Evolutionary conservation across 2,329 filamentous ascomycete species (phyloP).

Genomic region (Colletotrichum sp.): DNA sequence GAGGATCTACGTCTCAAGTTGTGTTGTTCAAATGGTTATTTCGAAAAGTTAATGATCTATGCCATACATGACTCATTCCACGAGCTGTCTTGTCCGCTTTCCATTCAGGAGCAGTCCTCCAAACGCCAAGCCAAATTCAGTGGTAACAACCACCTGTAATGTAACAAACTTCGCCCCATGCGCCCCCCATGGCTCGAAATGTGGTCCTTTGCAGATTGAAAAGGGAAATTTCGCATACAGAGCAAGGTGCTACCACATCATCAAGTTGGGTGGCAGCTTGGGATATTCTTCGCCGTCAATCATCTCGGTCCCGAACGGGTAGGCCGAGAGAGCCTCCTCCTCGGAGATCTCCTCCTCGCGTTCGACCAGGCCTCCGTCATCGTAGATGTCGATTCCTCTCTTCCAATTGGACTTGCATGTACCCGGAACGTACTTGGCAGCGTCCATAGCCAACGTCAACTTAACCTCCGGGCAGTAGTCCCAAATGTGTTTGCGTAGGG

Average conservation of each 20-base stretch:
- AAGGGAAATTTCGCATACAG: background rate
- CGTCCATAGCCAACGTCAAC: slow-evolving; percentile 62
- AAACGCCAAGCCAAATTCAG: slow-evolving; percentile 10
- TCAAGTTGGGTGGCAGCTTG: slow-evolving; percentile 37
- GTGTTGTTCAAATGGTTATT: background rate
- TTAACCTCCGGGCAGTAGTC: slow-evolving; percentile 65
- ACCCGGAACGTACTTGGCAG: slow-evolving; percentile 54
- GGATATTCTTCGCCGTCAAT: slow-evolving; percentile 47
- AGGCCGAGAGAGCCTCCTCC: slow-evolving; percentile 30
- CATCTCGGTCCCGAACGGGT: slow-evolving; percentile 39
- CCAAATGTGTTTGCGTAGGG: slow-evolving; percentile 55
- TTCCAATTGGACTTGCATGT: slow-evolving; percentile 52
- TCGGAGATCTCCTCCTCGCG: slow-evolving; percentile 1
- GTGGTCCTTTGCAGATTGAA: background rate
- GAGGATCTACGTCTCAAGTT: background rate
- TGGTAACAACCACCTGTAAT: background rate
- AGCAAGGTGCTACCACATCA: slow-evolving; percentile 12
- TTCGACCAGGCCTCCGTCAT: slow-evolving; percentile 20
- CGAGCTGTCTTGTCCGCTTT: background rate
- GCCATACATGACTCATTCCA: background rate
- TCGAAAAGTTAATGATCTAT: background rate
- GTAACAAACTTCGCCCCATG: background rate
- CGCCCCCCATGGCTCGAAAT: background rate
- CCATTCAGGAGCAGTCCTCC: background rate
- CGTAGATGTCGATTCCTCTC: slow-evolving; percentile 30